A percentile compares a stretch with the other conserved stretches of the same genome.
These are phyloP conservation scores for Schwanniomyces sp. DNA, from an alignment of 805 yeast genomes.

Conservation along the genomic window DNA sequence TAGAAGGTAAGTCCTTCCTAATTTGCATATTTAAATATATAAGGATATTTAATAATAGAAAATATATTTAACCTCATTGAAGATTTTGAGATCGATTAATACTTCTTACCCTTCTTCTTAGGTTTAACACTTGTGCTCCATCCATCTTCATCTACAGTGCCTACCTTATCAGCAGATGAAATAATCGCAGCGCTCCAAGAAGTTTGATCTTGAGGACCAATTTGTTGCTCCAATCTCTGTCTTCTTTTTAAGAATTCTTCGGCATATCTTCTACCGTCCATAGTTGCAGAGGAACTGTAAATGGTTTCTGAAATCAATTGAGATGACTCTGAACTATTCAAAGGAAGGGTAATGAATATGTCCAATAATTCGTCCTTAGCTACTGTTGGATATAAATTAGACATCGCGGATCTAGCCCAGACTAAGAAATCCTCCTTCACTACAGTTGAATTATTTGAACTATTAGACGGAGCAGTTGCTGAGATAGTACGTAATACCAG, in stretches of 20 bases:
- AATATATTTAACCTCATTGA: conserved; percentile 22
- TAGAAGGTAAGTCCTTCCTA: not conserved
- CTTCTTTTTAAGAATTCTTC: conserved; percentile 82
- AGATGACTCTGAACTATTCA: conserved; percentile 62
- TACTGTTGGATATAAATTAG: conserved; percentile 70
- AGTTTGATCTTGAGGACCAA: conserved; percentile 39
- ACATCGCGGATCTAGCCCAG: conserved; percentile 72
- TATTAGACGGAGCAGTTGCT: conserved; percentile 27
- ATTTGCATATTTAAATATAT: not conserved
- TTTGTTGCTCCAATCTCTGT: conserved; percentile 62
- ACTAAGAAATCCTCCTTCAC: conserved; percentile 57
- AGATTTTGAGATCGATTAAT: not conserved
- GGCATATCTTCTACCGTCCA: conserved; percentile 96
- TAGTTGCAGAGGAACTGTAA: conserved; percentile 80
- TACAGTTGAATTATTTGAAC: conserved; percentile 20
- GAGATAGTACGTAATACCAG: conserved; percentile 38
- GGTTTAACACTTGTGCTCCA: conserved; percentile 44
- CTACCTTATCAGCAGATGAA: conserved; percentile 37
- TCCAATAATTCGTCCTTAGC: conserved; percentile 76
- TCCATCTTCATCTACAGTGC: conserved; percentile 44
- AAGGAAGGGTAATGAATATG: conserved; percentile 77
- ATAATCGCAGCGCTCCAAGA: conserved; percentile 75
- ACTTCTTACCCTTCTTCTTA: conserved; percentile 40
- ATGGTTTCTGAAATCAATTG: conserved; percentile 92
- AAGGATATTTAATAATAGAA: not conserved